Base-by-base conservation (phyloP, 257 asterid species). In the Jaltomata sinuosa region DNA sequence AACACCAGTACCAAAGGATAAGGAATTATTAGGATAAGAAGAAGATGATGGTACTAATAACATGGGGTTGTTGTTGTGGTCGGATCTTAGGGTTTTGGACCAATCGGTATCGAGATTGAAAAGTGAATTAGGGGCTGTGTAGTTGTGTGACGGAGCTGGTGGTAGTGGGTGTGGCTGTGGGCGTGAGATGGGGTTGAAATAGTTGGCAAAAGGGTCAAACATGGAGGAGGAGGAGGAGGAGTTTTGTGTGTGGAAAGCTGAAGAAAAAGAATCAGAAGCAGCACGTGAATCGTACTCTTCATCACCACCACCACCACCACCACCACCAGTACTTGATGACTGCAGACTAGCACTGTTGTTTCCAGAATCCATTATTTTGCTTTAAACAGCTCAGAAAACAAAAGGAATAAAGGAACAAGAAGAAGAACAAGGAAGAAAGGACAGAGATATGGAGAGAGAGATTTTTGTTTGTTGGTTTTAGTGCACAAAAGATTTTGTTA, bases 271-370 rank as follows among this genome's bases (percentile, higher is more conserved):
- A 47, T 76, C 25, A 47, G 25, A 18, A 74, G 89, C 89, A 88
- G 90, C 90, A 88, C 93, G 97, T 84, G 98, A 91, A 21, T 93
- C 91, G 87, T 87, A 90, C 87, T 93, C 97, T 64, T 92, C 97
- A 11, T 94, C 94, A 32, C 92, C 92, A 45, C 55, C 79, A 69
- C 3, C 74, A 21, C 91, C 95, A 6, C 8, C 74, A 68, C 19
- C 79, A 15, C 18, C 68, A 27, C 36, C 68, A 25, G 68, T 61
- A 84, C 97, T 90, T 3, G 97, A 95, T 22, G 98, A 92, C 85
- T 91, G 94, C 3, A 89, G 61, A 85, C 97, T 93, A 19, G 91
- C 97, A 84, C 97, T 94, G 59, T 91, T 94, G 53, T 91, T 89
- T 84, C 89, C 89, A 29, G 97, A 93, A 87, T 95, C 95, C 96